Conservation (phyloP, 495 filamentous ascomycete species). For the Sabuloglossum arenarium region DNA sequence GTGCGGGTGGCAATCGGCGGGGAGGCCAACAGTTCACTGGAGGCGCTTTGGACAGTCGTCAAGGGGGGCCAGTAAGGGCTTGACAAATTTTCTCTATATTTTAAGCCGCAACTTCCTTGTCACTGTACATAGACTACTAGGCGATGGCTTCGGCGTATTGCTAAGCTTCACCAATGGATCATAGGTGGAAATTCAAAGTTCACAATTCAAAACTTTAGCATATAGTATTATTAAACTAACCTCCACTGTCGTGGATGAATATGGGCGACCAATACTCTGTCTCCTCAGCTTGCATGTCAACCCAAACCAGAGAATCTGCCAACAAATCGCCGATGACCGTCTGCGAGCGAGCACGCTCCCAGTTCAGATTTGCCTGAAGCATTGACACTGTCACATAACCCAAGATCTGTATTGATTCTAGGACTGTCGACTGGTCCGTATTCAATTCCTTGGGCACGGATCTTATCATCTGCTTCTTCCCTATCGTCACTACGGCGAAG, state of each 20-base stretch:
- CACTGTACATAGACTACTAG: background rate
- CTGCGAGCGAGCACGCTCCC: constrained; percentile 65
- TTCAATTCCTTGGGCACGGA: constrained; percentile 93
- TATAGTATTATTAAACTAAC: background rate
- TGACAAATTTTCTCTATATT: constrained; percentile 11
- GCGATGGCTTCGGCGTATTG: background rate
- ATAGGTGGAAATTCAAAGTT: background rate
- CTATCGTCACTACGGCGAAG: constrained; percentile 64
- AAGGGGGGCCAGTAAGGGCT: constrained; percentile 36
- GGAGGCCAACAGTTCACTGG: constrained; percentile 40
- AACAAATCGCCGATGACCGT: constrained; percentile 82
- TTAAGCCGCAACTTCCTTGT: background rate
- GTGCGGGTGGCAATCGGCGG: constrained; percentile 28
- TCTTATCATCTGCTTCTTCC: constrained; percentile 68
- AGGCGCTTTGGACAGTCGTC: constrained; percentile 29
- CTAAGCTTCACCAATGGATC: background rate
- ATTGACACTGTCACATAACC: constrained; percentile 83
- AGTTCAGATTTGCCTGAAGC: constrained; percentile 74
- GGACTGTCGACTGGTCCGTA: constrained; percentile 75
- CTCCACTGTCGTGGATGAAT: constrained; percentile 21
- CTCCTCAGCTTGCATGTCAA: constrained; percentile 69
- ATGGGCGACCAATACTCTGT: constrained; percentile 91
- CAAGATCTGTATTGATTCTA: constrained; percentile 70
- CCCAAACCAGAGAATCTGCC: constrained; percentile 84
- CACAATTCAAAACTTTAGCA: background rate